These are phyloP conservation scores for Ottelia alismoides DNA, from an alignment of 106 monocot genomes.

Conservation along the genomic window DNA sequence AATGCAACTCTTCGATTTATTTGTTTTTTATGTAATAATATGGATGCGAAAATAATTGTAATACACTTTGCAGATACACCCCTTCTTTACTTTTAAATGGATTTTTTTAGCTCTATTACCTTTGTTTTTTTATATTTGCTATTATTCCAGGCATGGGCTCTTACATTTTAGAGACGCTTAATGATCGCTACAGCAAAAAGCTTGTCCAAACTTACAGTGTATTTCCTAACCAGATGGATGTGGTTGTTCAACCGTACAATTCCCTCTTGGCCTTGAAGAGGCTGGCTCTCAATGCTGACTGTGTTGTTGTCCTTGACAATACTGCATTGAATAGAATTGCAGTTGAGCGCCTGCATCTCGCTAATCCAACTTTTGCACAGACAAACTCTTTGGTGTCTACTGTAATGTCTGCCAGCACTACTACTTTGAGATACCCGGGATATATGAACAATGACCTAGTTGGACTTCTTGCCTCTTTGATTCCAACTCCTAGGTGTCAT, in stretches of 20 bases:
- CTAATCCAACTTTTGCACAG: conserved; percentile 88
- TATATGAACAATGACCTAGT: conserved; percentile 99
- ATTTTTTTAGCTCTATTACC: too few relatives aligned
- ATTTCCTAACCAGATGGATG: conserved; percentile 97
- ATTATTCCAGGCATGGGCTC: conserved; percentile 89
- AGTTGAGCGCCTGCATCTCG: conserved; percentile 88
- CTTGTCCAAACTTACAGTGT: conserved; percentile 98
- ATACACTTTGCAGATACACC: too few relatives aligned
- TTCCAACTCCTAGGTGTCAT: conserved; percentile 97
- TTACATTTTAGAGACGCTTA: conserved; percentile 87
- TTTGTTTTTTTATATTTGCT: too few relatives aligned
- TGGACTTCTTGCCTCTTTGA: conserved; percentile 91
- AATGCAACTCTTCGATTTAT: too few relatives aligned
- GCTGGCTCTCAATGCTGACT: conserved; percentile 95
- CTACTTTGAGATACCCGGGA: conserved; percentile 91
- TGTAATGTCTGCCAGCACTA: conserved; percentile 99
- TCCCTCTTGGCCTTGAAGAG: conserved; percentile 91
- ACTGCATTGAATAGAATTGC: conserved; percentile 97
- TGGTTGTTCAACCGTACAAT: conserved; percentile 97
- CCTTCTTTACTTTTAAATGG: too few relatives aligned
- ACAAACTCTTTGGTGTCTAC: conserved; percentile 98
- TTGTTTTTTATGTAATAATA: too few relatives aligned
- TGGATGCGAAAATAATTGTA: too few relatives aligned
- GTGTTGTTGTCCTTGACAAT: conserved; percentile 98
- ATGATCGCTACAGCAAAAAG: conserved; percentile 96